These are phyloP conservation scores for Hordeum pubiflorum DNA, from an alignment of 202 grass and related monocot genomes.

Conservation along the genomic window DNA sequence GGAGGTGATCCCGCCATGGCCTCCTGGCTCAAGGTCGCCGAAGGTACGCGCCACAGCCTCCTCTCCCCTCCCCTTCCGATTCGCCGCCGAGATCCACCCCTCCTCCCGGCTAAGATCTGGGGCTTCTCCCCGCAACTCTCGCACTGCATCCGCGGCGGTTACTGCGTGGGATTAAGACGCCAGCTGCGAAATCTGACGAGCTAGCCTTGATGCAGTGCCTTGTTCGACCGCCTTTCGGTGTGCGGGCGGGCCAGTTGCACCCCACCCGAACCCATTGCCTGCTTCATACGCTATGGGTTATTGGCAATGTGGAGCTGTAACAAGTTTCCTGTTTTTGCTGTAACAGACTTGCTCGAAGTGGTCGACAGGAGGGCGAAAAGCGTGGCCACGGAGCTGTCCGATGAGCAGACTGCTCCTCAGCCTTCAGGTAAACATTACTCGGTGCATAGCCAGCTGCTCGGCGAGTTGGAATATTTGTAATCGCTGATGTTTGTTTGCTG, in stretches of 20 bases:
- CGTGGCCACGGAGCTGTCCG: constrained; percentile 70
- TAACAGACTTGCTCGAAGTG: constrained; percentile 90
- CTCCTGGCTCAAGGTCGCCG: constrained; percentile 94
- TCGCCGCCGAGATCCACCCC: constrained; percentile 30
- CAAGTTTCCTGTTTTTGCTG: neutral
- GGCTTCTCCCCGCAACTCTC: neutral
- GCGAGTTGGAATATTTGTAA: neutral
- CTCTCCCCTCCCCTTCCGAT: constrained; percentile 16
- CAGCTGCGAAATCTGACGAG: neutral
- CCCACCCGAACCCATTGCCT: neutral
- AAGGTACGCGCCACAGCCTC: constrained; percentile 57
- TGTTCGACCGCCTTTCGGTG: constrained; percentile 14
- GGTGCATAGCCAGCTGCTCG: neutral
- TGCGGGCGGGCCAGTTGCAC: neutral
- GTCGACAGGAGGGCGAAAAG: constrained; percentile 89
- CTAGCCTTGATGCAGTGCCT: neutral
- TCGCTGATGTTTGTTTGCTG: constrained; percentile 34
- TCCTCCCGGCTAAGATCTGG: constrained; percentile 15
- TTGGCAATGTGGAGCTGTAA: constrained; percentile 10
- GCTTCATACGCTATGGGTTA: neutral
- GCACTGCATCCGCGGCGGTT: neutral
- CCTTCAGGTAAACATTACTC: constrained; percentile 50
- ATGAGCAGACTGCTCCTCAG: constrained; percentile 66
- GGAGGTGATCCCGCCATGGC: constrained; percentile 51
- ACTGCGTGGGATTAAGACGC: neutral